Evolutionary conservation across 2,329 filamentous ascomycete genomes (phyloP), one percentile per base, ranked within the genome.

Genomic region (Rhinocladiella mackenziei): DNA sequence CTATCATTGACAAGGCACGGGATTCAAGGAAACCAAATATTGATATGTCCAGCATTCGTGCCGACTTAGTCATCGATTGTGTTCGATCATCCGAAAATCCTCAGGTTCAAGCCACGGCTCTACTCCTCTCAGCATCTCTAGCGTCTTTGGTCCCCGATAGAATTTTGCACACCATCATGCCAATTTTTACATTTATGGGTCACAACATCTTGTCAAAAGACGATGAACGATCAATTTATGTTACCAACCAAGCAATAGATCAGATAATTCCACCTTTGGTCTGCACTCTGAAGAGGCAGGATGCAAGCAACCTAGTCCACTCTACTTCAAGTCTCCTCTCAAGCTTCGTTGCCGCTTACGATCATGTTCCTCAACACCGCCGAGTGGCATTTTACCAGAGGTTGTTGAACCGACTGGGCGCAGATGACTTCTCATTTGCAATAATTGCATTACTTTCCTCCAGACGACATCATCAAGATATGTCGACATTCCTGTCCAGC

Each of bases 111-210:
- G 96, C 94, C 60, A 82, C 84, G 4, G 89, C 92, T 3, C 74
- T 98, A 10, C 77, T 97, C 6, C 73, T 98, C 18, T 86, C 97
- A 45, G 89, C 91, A 17, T 84, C 82, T 44, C 74, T 98, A 29
- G 91, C 92, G 15, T 84, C 84, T 28, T 86, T 89, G 55, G 87
- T 88, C 0, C 92, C 94, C 0, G 89, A 95, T 62, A 72, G 94
- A 35, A 87, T 98, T 2, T 75, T 98, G 45, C 91, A 98, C 67
- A 96, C 89, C 57, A 87, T 98, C 41, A 98, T 98, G 92, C 92
- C 92, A 9, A 91, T 98, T 39, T 98, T 98, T 68, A 97, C 92
- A 0, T 96, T 97, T 62, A 96, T 97, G 83, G 89, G 91, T 30
- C 85, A 84, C 31, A 95, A 87, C 3, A 83, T 96, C 14, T 76